Evolutionary conservation across 192 early-diverging fungal species (phyloP).

Genomic region (Coemansia sp.): DNA sequence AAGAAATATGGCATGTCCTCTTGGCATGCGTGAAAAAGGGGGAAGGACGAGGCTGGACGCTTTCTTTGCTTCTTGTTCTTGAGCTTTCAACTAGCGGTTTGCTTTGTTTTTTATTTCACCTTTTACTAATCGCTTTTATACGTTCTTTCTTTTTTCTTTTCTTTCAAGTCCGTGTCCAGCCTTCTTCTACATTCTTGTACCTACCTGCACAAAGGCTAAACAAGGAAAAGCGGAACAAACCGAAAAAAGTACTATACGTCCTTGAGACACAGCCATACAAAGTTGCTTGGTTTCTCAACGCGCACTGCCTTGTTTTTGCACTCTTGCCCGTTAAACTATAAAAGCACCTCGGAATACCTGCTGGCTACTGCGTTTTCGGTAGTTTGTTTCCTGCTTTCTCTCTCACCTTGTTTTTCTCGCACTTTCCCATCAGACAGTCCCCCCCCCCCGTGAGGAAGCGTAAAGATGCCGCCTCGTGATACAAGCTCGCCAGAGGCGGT

Average conservation of each 20-base stretch:
- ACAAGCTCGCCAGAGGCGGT: slow-evolving; percentile 26
- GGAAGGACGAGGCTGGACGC: neutral
- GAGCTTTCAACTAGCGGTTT: neutral
- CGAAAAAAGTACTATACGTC: neutral
- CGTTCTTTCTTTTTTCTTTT: neutral
- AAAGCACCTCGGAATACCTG: neutral
- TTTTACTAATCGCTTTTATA: neutral
- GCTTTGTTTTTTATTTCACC: no score
- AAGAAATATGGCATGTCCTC: neutral
- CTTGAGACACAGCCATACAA: neutral
- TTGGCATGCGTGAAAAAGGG: neutral
- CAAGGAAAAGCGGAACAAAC: no score
- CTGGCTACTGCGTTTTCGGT: slow-evolving; percentile 2
- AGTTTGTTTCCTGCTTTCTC: neutral
- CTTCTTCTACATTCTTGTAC: neutral
- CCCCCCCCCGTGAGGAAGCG: neutral
- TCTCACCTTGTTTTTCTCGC: neutral
- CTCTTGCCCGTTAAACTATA: neutral
- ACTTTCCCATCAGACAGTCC: neutral
- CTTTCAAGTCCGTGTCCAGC: neutral
- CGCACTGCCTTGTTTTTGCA: slow-evolving; percentile 4
- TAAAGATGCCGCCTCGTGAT: slow-evolving; percentile 42
- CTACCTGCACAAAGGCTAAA: neutral
- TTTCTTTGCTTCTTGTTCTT: neutral
- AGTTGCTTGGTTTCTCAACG: neutral